Base-by-base conservation (phyloP, 176 grass and related monocot genomes). In the Oropetium thomaeum region DNA sequence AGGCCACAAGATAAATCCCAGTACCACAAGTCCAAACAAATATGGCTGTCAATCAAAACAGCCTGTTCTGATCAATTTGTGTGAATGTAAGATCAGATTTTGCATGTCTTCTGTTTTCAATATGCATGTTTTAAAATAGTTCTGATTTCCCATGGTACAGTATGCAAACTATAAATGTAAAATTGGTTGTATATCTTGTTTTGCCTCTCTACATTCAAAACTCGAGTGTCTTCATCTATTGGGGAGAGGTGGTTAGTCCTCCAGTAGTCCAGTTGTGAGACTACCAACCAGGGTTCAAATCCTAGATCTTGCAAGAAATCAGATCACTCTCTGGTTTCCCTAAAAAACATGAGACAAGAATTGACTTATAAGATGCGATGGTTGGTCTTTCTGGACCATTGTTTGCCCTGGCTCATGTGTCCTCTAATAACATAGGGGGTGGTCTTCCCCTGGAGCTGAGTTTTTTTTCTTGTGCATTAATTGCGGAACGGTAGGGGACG, bases 1-100 rank as follows among this genome's bases (percentile, higher is more conserved):
- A 73, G 55, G 22, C 58, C 79, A 70, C 49, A 23, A 80, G 65
- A 49, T 34, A 72, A 27, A 11, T 34, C 29, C 8, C 45, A 37
- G 25, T 35, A 19, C 32, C 8, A 26, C 60, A 77, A 51, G 39
- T 19, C 6, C 47, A 40, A 64, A 72, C 32, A 60, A 62, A 1
- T 33, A 59, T 64, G 53, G 26, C 23, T 55, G 12, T 44, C 59
- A 65, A 52, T 49, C 48, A 59, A 66, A 81, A 42, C 32, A 4
- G 15, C 4, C 67, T 75, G 65, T 40, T 58, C 14, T 45, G 71
- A 85, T 52, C 49, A 74, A 22, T 74, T 88, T 35, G 41, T 31
- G 35, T 22, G 70, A 85, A 71, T 67, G 80, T 83, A 79, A 84
- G 63, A 57, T 64, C 29, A 74, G 5, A 74, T 55, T 69, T 75